Base-by-base conservation (phyloP, 129 eudicot genomes). In the Helianthus tuberosus region DNA sequence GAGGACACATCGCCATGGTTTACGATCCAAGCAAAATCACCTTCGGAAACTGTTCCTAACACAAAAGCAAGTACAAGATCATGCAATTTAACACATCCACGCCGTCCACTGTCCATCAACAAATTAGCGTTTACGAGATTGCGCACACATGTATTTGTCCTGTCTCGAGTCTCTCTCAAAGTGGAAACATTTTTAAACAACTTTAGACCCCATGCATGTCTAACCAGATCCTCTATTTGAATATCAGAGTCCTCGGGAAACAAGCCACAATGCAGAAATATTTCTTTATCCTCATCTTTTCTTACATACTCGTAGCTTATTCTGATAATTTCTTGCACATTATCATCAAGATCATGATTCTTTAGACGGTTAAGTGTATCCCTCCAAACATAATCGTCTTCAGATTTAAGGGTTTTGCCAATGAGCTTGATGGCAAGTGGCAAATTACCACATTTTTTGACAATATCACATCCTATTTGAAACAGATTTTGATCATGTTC, bases 391-490 rank as follows among this genome's bases (percentile, higher is more conserved):
- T 0, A 25, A 2, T 1, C 8, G 8, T 73, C 48, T 73, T 61
- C 1, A 10, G 4, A 5, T 29, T 0, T 47, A n/a, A 73, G 69
- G 60, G 35, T 29, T 27, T 49, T 9, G 6, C 61, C 69, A 61
- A 73, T 47, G 60, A 73, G 60, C 47, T 61, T 61, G 61, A 73
- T 73, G 35, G 77, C 77, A 5, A 73, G 60, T 44, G 77, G 77
- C 69, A 73, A 32, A 32, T 2, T 11, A 11, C 77, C 59, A 15
- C 77, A 73, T n/a, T 20, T 61, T 48, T 20, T 73, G 48, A 73
- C 60, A 16, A 73, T 61, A 0, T 73, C 16, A 29, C 17, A 17
- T 15, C 69, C 69, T 73, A 73, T 47, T n/a, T 27, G 2, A n/a
- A n/a, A 44, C 14, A 9, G 57, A 46, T 46, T 50, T 9, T 13